Base-by-base conservation (phyloP, 495 filamentous ascomycete species). In the Penicilliopsis zonata region DNA sequence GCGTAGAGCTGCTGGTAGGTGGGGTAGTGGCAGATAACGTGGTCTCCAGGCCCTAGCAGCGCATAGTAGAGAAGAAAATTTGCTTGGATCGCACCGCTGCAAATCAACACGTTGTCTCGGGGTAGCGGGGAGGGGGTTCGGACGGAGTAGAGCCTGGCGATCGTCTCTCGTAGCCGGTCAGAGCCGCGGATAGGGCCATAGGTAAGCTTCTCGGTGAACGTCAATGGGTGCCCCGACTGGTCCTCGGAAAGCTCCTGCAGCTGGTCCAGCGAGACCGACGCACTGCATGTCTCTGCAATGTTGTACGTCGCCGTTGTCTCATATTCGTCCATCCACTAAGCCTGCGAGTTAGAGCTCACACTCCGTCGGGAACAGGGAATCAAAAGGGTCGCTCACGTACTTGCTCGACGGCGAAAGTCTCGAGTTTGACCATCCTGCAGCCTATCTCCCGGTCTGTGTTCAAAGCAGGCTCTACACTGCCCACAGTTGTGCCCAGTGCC, bases 1-100 rank as follows among this genome's bases (percentile, higher is more conserved):
- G 72, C 61, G 43, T 88, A 93, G 0, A 94, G 69, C 44, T 93
- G 86, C 45, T 90, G 82, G 49, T 94, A 94, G 14, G 85, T 90
- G 2, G 86, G 86, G 43, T 85, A 80, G 34, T 93, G 81, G 46
- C 82, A 92, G 33, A 94, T 73, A 18, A 92, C 82, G 64, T 94
- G 86, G 37, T 93, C 84, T 2, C 82, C 86, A 0, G 80, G 78
- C 0, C 76, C 76, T 2, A 90, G 50, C 14, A 92, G 59, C 0
- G 76, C 67, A 53, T 90, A 92, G 13, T 92, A 63, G 3, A 78
- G 45, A 2, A 88, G 55, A 42, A 84, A 82, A 42, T 94, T 94
- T 13, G 86, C 86, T 13, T 76, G 67, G 26, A 93, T 94, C 14
- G 84, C 86, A 1, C 86, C 86, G 15, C 76, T 67, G 0, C 82